Base-by-base conservation (phyloP, 140 eudicot species). In the Flaveria floridana region DNA sequence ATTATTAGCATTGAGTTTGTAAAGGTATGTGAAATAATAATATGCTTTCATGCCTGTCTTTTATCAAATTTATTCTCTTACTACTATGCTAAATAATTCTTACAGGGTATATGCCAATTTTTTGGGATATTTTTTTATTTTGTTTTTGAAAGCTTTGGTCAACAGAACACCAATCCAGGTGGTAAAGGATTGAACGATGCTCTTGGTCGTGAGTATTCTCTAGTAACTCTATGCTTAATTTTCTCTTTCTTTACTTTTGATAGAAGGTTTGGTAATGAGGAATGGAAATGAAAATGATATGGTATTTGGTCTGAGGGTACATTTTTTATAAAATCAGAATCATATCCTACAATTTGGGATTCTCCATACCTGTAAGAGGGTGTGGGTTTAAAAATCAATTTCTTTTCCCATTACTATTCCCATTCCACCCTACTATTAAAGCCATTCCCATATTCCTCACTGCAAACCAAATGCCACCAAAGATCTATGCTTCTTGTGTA, bases 101-200 rank as follows among this genome's bases (percentile, higher is more conserved):
- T 46, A 30, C 94, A 93, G 99, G 99, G 99, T 53, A 83, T 90
- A 48, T 84, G 89, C 87, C 96, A 90, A 77, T 61, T 86, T 80
- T 93, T 90, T 84, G 94, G 89, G 85, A 79, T 93, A 47, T 93
- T 85, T 82, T 93, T 88, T 77, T 79, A 90, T 84, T 93, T 85
- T 64, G 78, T 93, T 56, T 93, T 84, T 51, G 88, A 88, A 86
- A 76, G 87, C 79, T 93, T 93, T 80, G 87, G 95, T 84, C 92
- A 87, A 73, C 89, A 78, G 56, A 82, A 72, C 77, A 58, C 81
- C 72, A 72, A 37, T 56, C 80, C 87, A 15, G 81, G 79, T 75
- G 99, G 89, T 58, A 91, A 88, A 82, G 91, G 89, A 59, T 69
- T 69, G 64, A 76, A 76, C 53, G 88, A 79, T 42, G 75, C 84